Base-by-base conservation (phyloP, 257 asterid species). In the Jacaranda mimosifolia region DNA sequence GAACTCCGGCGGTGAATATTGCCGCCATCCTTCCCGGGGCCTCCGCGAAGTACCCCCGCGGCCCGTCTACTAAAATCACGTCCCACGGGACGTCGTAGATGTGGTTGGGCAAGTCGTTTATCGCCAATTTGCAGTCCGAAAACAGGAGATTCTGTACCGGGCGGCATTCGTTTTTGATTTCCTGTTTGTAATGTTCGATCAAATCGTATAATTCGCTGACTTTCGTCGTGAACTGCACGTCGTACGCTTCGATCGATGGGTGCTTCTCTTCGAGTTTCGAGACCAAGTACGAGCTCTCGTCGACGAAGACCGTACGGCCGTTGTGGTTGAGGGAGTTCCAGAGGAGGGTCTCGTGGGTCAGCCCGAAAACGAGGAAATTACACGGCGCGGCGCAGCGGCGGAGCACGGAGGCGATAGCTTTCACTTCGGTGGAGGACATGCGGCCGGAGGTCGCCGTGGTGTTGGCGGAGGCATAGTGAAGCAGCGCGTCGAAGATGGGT, bases 21-120 rank as follows among this genome's bases (percentile, higher is more conserved):
- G 87, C 79, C 66, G 91, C 36, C 90, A 86, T 86, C 18, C 93
- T 81, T 58, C 96, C 93, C 32, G 91, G 92, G 5, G 88, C 51
- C 3, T 60, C 3, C 70, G 69, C 36, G 85, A 73, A 2, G 55
- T 48, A 82, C 76, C 91, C 96, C 0, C 78, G 72, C 36, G 93
- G 96, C 4, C 91, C 91, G 9, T 90, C 96, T 4, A 90, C 40
- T 3, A 94, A 38, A 8, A 94, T 92, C 45, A 89, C 82, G 64
- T 94, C 97, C 97, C 98, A 94, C 0, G 92, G 80, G 15, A 92
- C 91, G 80, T 94, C 98, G 92, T 94, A 94, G n/a, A 94, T 43
- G 86, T 94, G 87, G 78, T 92, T 94, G 0, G 98, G 98, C 17
- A 94, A 64, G 70, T 94, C 98, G 77, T 94, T 94, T 0, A 94